These are phyloP conservation scores for Fusarium transvaalense DNA, from an alignment of 2,329 filamentous ascomycete species.

Conservation along the genomic window DNA sequence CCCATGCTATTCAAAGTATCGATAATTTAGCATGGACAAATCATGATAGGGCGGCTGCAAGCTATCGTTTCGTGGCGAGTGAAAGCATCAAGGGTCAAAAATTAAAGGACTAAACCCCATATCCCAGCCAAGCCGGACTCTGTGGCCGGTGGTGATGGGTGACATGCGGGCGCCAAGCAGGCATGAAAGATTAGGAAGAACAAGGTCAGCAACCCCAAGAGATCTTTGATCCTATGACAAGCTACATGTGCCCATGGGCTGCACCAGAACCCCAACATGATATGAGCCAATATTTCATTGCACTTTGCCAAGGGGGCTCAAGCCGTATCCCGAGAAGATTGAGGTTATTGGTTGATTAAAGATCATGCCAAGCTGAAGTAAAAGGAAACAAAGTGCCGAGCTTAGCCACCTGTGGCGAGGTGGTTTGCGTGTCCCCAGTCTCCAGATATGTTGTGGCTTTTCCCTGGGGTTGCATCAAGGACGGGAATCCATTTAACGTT, in stretches of 20 bases:
- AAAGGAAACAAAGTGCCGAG: constrained; percentile 34
- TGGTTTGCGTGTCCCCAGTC: constrained; percentile 47
- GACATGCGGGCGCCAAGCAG: constrained; percentile 22
- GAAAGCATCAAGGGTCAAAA: constrained; percentile 9
- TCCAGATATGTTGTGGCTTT: constrained; percentile 17
- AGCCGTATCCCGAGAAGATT: constrained; percentile 37
- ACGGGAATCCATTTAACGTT: constrained; percentile 34
- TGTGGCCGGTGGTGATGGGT: constrained; percentile 16
- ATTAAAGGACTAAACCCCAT: constrained; percentile 10
- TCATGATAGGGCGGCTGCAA: constrained; percentile 15
- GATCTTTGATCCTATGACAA: constrained; percentile 1
- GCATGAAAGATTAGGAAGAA: constrained; percentile 6
- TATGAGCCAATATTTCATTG: constrained; percentile 18
- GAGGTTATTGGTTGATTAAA: constrained; percentile 20
- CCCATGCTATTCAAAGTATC: constrained; percentile 3
- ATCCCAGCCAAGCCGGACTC: constrained; percentile 27
- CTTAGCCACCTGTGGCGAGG: constrained; percentile 49
- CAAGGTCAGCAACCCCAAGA: constrained; percentile 9
- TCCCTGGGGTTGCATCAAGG: constrained; percentile 19
- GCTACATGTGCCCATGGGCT: constrained; percentile 15
- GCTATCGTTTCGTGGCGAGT: constrained; percentile 30
- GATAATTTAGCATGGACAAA: constrained; percentile 19
- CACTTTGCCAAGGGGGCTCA: constrained; percentile 32
- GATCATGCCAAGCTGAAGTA: constrained; percentile 17
- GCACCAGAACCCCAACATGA: constrained; percentile 3